These are phyloP conservation scores for Pharnaceum exiguum DNA, from an alignment of 148 eudicot genomes.

Conservation along the genomic window DNA sequence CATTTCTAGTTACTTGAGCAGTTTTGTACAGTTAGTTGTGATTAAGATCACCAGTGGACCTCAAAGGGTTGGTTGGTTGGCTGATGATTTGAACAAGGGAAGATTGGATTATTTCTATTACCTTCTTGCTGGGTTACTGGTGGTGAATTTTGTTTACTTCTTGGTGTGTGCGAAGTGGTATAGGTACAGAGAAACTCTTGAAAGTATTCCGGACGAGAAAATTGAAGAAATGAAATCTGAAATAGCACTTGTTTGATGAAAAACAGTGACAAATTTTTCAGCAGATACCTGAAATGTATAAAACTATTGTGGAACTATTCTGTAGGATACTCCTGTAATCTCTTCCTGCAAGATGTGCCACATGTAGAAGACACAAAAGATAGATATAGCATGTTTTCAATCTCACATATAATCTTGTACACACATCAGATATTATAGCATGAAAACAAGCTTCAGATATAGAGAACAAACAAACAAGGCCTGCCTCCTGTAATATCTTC, in stretches of 20 bases:
- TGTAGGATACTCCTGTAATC: too few relatives aligned
- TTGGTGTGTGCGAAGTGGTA: slow-evolving; percentile 62
- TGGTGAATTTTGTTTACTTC: slow-evolving; percentile 41
- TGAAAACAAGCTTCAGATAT: too few relatives aligned
- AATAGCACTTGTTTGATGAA: slow-evolving; percentile 23
- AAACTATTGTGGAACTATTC: too few relatives aligned
- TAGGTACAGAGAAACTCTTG: slow-evolving; percentile 39
- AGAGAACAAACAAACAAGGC: too few relatives aligned
- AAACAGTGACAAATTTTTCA: too few relatives aligned
- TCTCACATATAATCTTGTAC: too few relatives aligned
- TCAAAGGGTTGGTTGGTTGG: slow-evolving; percentile 31
- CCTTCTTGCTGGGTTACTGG: slow-evolving; percentile 39
- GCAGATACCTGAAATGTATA: too few relatives aligned
- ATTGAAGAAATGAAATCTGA: slow-evolving; percentile 21
- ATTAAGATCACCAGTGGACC: slow-evolving; percentile 20
- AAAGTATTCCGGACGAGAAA: not conserved
- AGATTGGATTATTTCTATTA: slow-evolving; percentile 57
- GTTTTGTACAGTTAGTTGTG: slow-evolving; percentile 40
- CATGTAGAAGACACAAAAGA: too few relatives aligned
- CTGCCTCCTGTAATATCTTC: too few relatives aligned
- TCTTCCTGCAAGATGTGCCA: too few relatives aligned
- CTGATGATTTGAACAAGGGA: slow-evolving; percentile 48
- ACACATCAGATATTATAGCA: too few relatives aligned
- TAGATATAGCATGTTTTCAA: too few relatives aligned
- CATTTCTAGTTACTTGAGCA: slow-evolving; percentile 44